These are phyloP conservation scores for Hemisphaericaspora lyxosophila DNA, from an alignment of 1,139 yeast species.

Conservation along the genomic window DNA sequence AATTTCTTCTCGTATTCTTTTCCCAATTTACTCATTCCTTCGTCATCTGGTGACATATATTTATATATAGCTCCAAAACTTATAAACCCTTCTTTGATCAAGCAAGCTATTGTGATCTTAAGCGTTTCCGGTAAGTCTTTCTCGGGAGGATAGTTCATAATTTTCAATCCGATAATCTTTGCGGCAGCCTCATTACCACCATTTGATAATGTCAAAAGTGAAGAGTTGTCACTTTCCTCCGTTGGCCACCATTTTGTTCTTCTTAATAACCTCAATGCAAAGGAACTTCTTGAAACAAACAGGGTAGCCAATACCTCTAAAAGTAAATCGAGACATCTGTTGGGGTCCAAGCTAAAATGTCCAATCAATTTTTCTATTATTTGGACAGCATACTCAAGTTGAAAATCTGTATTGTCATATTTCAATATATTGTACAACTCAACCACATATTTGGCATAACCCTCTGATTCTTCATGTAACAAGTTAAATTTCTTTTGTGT, in stretches of 20 bases:
- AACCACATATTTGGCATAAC: constrained; percentile 66
- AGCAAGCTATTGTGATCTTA: constrained; percentile 47
- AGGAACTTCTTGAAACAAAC: constrained; percentile 44
- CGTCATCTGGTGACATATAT: constrained; percentile 50
- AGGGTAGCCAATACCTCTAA: constrained; percentile 51
- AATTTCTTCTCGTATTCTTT: constrained; percentile 48
- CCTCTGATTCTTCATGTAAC: constrained; percentile 78
- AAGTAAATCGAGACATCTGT: constrained; percentile 63
- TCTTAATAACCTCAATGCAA: constrained; percentile 50
- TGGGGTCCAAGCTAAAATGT: constrained; percentile 75
- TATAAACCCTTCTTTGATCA: constrained; percentile 70
- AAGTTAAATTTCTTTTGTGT: constrained; percentile 74
- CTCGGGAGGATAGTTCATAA: constrained; percentile 36
- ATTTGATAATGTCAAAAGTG: constrained; percentile 43
- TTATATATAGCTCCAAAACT: constrained; percentile 64
- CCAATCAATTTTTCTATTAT: constrained; percentile 66
- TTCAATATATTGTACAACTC: constrained; percentile 49
- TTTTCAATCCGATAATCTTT: constrained; percentile 56
- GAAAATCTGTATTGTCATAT: constrained; percentile 39
- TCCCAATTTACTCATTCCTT: constrained; percentile 43
- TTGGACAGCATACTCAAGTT: constrained; percentile 48
- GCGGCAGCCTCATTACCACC: constrained; percentile 69
- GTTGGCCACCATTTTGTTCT: constrained; percentile 69
- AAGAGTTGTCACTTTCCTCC: constrained; percentile 28
- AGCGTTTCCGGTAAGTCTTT: constrained; percentile 46